Conservation (phyloP, 108 stramenopile species). For the Pseudonitzschia delicatissima region DNA sequence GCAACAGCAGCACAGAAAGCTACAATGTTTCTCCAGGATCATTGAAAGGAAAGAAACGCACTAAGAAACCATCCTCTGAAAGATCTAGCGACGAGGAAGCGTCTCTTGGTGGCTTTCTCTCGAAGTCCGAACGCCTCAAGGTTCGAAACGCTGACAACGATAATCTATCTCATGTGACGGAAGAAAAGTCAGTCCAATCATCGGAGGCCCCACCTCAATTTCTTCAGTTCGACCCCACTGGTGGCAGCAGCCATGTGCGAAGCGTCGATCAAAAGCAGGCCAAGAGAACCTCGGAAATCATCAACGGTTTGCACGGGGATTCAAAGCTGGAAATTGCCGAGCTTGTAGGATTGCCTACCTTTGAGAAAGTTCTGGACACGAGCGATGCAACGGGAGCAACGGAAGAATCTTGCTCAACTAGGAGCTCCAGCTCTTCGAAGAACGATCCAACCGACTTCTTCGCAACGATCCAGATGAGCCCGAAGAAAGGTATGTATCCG, state of each 20-base stretch:
- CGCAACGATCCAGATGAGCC: too few relatives aligned
- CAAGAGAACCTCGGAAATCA: conserved; percentile 10
- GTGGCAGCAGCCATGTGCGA: conserved; percentile 1
- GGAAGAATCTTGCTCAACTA: background rate
- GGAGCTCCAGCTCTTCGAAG: too few relatives aligned
- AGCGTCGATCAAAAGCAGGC: conserved; percentile 18
- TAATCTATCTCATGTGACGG: background rate
- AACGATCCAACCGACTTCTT: too few relatives aligned
- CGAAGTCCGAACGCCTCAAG: background rate
- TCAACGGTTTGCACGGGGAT: conserved; percentile 19
- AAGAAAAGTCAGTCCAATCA: background rate
- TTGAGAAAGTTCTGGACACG: too few relatives aligned
- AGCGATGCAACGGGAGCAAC: background rate
- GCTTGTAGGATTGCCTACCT: conserved; percentile 29
- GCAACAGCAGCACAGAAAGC: too few relatives aligned
- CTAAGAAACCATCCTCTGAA: too few relatives aligned
- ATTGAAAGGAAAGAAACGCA: too few relatives aligned
- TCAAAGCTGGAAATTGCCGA: conserved; percentile 23
- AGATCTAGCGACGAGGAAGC: too few relatives aligned
- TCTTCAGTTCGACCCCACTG: conserved; percentile 31
- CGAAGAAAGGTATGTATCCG: too few relatives aligned
- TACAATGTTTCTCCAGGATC: too few relatives aligned
- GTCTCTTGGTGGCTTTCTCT: background rate
- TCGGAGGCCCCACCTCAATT: conserved; percentile 11
- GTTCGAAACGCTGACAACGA: background rate